Percentiles rank a stretch among this genome's conserved stretches.
Evolutionary conservation across 202 grass and related monocot species (phyloP).

Genomic region (Panicum virgatum): DNA sequence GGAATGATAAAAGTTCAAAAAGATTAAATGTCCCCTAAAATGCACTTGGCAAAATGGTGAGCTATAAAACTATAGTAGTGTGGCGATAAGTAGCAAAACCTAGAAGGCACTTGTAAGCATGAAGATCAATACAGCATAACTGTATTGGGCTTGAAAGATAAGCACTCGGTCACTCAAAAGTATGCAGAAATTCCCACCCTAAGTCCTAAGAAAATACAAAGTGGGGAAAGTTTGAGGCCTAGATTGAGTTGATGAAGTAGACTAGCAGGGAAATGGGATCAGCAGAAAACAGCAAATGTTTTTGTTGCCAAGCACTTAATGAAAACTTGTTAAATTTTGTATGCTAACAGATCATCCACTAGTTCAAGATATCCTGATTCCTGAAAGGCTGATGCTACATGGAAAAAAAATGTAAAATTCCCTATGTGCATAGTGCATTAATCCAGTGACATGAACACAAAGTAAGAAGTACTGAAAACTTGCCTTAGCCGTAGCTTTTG

Average conservation of each 20-base stretch:
- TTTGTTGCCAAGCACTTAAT: background rate
- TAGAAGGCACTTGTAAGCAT: background rate
- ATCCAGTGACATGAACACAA: background rate
- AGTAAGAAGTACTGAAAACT: conserved; percentile 27
- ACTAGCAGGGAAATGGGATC: background rate
- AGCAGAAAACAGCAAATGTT: conserved; percentile 15
- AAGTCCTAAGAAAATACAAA: conserved; percentile 21
- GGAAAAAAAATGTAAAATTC: background rate
- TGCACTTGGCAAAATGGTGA: background rate
- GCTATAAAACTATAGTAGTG: background rate
- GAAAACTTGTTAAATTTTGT: conserved; percentile 21
- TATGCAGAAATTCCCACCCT: background rate
- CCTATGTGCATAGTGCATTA: background rate
- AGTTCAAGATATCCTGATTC: background rate
- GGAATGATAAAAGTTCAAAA: conserved; percentile 10
- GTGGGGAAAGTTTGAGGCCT: background rate
- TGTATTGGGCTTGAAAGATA: conserved; percentile 13
- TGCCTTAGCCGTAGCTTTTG: conserved; percentile 63
- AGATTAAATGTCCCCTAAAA: background rate
- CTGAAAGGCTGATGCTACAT: background rate
- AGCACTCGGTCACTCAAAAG: background rate
- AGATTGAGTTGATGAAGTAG: background rate
- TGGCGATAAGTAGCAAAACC: conserved; percentile 12
- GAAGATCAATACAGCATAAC: conserved; percentile 8
- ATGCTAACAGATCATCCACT: conserved; percentile 2